Percentiles rank a stretch among this genome's conserved stretches.
phyloP scores from a whole-genome alignment of 202 grass and related monocot species.

The Schoenoplectus tabernaemontani region DNA sequence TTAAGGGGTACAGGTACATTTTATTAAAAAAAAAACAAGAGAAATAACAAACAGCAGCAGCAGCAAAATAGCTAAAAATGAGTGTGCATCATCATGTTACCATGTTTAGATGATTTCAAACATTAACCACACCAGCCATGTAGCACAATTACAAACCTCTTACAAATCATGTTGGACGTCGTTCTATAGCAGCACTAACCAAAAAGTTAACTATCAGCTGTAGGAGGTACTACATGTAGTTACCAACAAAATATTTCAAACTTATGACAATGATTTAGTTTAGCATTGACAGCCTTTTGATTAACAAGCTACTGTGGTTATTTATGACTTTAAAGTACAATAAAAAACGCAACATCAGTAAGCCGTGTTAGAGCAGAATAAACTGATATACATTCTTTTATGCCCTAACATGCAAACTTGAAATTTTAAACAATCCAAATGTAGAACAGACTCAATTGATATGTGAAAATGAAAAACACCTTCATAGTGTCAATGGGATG shows the following conservation, averaged over 20 bases:
- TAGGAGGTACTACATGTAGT: neutral
- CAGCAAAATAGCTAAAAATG: neutral
- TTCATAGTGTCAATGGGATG: slow-evolving; percentile 98
- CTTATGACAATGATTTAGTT: neutral
- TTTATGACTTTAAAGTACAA: neutral
- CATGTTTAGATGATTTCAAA: neutral
- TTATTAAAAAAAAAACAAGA: neutral
- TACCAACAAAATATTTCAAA: neutral
- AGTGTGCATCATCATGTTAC: neutral
- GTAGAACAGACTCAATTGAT: neutral
- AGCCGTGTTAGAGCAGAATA: neutral
- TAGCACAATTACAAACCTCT: neutral
- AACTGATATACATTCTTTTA: neutral
- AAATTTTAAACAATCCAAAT: neutral
- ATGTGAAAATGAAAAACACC: slow-evolving; percentile 29
- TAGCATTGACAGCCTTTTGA: neutral
- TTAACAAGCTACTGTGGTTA: neutral
- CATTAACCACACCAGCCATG: neutral
- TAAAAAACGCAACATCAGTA: neutral
- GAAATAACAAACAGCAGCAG: neutral
- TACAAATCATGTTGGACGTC: neutral
- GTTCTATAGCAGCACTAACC: neutral
- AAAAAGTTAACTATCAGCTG: neutral
- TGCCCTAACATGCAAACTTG: neutral
- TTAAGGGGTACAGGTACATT: slow-evolving; percentile 16